Evolutionary conservation across 352 stramenopile species (phyloP).

Genomic region (Thraustochytrium striatum): DNA sequence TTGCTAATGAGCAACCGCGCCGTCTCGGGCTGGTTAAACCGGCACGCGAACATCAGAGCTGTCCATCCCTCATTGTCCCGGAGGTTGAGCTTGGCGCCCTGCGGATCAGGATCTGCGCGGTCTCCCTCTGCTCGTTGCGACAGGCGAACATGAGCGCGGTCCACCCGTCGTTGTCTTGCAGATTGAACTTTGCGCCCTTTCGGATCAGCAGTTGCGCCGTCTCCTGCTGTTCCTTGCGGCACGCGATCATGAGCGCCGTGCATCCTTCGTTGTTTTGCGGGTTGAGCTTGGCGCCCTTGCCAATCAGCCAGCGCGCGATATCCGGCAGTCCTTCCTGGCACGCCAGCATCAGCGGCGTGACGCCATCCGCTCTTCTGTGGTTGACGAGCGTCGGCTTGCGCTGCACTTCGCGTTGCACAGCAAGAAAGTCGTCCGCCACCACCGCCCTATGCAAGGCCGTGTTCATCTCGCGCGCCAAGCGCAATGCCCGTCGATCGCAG

Average conservation of each 20-base stretch:
- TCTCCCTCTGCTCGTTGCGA: background rate
- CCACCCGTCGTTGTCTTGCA: background rate
- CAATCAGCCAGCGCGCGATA: background rate
- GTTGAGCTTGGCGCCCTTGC: background rate
- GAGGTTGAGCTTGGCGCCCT: background rate
- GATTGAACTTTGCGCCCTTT: background rate
- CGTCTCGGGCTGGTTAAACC: background rate
- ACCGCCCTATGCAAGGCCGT: too few relatives aligned
- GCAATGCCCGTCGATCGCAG: too few relatives aligned
- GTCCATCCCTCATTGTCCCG: background rate
- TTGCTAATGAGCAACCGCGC: background rate
- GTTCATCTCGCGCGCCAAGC: too few relatives aligned
- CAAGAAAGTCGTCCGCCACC: too few relatives aligned
- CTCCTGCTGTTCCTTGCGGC: background rate
- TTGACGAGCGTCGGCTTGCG: background rate
- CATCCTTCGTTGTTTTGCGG: background rate
- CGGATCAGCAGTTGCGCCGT: background rate
- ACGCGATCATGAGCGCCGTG: constrained; percentile 27
- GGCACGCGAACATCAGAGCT: constrained; percentile 24
- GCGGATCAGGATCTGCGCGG: background rate
- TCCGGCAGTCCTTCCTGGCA: background rate
- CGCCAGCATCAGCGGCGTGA: constrained; percentile 13
- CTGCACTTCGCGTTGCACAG: too few relatives aligned
- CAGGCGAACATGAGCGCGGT: constrained; percentile 27
- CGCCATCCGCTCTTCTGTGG: background rate